phyloP scores from a whole-genome alignment of 2,329 filamentous ascomycete species.

The Pseudogymnoascus sp. region DNA sequence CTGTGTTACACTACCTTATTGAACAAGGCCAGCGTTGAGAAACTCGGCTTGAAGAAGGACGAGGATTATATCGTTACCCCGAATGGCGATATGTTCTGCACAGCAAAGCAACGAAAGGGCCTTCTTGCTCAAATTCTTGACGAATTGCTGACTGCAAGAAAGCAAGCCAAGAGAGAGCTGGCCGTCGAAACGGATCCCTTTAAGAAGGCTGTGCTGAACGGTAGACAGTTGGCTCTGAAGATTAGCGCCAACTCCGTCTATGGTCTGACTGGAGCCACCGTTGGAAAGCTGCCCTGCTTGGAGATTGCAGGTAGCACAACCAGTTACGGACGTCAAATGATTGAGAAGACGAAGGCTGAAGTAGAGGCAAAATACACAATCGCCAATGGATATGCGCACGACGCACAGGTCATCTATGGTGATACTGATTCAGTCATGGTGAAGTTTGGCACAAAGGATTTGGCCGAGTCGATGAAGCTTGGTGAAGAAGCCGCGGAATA shows the following conservation, averaged over 20 bases:
- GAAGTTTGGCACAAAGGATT: conserved; percentile 85
- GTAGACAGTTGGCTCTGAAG: conserved; percentile 92
- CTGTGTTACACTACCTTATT: conserved; percentile 94
- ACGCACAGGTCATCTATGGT: conserved; percentile 96
- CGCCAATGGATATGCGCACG: conserved; percentile 87
- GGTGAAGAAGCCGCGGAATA: conserved; percentile 86
- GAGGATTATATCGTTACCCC: conserved; percentile 96
- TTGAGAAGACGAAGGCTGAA: conserved; percentile 94
- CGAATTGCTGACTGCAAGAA: conserved; percentile 83
- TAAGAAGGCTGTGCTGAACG: conserved; percentile 95
- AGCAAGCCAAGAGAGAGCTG: conserved; percentile 86
- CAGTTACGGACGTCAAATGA: conserved; percentile 96
- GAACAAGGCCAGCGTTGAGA: conserved; percentile 69
- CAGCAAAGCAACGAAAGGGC: conserved; percentile 79
- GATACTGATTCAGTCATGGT: conserved; percentile 99
- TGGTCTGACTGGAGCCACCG: conserved; percentile 90
- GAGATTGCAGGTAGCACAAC: conserved; percentile 95
- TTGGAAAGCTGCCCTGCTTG: conserved; percentile 90
- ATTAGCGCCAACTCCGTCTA: conserved; percentile 97
- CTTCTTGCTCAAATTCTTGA: conserved; percentile 92
- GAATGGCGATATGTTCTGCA: conserved; percentile 89
- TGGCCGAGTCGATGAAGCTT: conserved; percentile 84
- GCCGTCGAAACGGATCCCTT: conserved; percentile 87
- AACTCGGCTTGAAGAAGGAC: conserved; percentile 69
- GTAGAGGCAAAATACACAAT: conserved; percentile 86